Conservation (phyloP, 2,329 filamentous ascomycete genomes). For the Drechslerella coelobrocha region DNA sequence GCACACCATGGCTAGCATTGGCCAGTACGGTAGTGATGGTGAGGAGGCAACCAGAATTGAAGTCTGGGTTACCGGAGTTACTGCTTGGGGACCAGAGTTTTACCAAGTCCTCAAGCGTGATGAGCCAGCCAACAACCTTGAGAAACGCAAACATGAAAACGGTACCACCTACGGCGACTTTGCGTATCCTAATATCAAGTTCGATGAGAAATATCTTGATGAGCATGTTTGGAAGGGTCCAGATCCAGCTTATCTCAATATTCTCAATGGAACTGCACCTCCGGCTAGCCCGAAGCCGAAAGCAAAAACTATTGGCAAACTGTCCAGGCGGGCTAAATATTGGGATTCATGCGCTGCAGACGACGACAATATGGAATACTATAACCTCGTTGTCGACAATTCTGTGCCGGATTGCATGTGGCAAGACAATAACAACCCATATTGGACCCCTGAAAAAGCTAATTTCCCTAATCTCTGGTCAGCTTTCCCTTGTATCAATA, state of each 20-base stretch:
- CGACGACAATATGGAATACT: constrained; percentile 14
- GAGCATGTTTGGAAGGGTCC: constrained; percentile 14
- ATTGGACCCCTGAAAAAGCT: constrained; percentile 5
- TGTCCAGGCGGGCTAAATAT: constrained; percentile 13
- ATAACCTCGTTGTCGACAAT: constrained; percentile 3
- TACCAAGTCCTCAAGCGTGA: constrained; percentile 17
- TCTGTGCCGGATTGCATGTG: constrained; percentile 8
- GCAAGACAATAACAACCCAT: constrained; percentile 1
- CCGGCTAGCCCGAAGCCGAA: no score
- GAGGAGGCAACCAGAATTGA: constrained; percentile 9
- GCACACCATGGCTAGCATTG: constrained; percentile 23
- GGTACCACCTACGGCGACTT: constrained; percentile 10
- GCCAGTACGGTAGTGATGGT: constrained; percentile 17
- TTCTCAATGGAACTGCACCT: not conserved
- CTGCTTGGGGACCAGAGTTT: constrained; percentile 9
- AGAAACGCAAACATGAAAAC: not conserved
- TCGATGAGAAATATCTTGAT: constrained; percentile 6
- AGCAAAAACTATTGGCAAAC: no score
- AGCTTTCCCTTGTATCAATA: not conserved
- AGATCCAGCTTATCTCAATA: not conserved
- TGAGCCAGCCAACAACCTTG: not conserved
- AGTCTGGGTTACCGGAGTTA: constrained; percentile 10
- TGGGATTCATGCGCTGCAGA: constrained; percentile 2
- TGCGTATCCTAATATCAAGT: constrained; percentile 2
- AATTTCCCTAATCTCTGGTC: constrained; percentile 4